Conservation (phyloP, 495 filamentous ascomycete species). For the Aspergillus egyptiacus region DNA sequence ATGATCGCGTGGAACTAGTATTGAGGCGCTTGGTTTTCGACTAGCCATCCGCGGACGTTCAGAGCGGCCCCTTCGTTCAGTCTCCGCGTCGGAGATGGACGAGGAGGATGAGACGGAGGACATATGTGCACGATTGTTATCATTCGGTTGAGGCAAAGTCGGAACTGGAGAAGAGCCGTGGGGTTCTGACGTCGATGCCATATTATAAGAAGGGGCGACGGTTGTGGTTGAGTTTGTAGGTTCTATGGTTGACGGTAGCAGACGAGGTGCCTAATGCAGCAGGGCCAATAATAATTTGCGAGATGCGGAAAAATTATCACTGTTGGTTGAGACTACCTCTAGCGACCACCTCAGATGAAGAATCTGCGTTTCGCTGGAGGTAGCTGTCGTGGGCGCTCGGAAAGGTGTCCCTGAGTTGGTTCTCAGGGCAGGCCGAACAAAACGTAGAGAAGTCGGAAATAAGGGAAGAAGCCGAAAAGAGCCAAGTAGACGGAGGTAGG, state of each 20-base stretch:
- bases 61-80: slow-evolving; percentile 37
- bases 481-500: neutral
- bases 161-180: slow-evolving; percentile 41
- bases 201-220: slow-evolving; percentile 21
- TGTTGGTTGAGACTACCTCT: slow-evolving; percentile 32
- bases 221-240: slow-evolving; percentile 8
- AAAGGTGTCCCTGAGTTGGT: slow-evolving; percentile 8
- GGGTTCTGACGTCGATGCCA: slow-evolving; percentile 38
- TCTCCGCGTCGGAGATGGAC: slow-evolving; percentile 45
- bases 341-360: slow-evolving; percentile 40
- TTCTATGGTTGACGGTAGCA: slow-evolving; percentile 2
- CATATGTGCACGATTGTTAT: slow-evolving; percentile 40
- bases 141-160: slow-evolving; percentile 39
- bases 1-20: slow-evolving; percentile 71
- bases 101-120: slow-evolving; percentile 41
- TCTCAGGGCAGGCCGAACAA: slow-evolving; percentile 12
- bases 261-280: slow-evolving; percentile 1
- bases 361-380: slow-evolving; percentile 43
- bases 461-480: neutral
- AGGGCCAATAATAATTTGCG: neutral
- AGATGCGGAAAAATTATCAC: slow-evolving; percentile 11
- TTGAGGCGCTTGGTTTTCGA: slow-evolving; percentile 72
- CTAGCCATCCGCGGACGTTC: slow-evolving; percentile 51
- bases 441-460: slow-evolving; percentile 4
- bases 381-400: slow-evolving; percentile 25